Evolutionary conservation across 1,284 basidiomycete genomes (phyloP), one percentile per base, ranked within the genome.

Genomic region (Pyrrhoderma lamaoense): DNA sequence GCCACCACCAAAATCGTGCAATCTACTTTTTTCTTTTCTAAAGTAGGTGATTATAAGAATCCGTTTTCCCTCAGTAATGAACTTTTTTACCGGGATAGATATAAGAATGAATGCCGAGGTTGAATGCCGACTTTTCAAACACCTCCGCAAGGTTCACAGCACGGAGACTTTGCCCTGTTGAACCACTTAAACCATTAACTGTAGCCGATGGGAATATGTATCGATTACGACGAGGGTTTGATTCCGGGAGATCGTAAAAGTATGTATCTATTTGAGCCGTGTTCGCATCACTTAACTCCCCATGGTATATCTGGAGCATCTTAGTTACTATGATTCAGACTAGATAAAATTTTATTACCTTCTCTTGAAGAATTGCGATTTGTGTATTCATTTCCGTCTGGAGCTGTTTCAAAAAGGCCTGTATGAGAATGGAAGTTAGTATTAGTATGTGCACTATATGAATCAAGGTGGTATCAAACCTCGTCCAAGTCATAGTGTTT

Each of bases 221-320:
- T 22, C 67, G 68, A 63, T 92, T 96, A 13, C 95, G 72, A 21
- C 84, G 74, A 52, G 72, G 70, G 39, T 75, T 72, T 0, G 89
- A 82, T 0, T 76, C 77, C 0, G 92, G 87, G 2, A 93, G 75
- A 62, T 96, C 90, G 64, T 96, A 98, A 70, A 97, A 97, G 67
- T 85, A 90, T 3, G 75, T 85, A 9, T 80, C 68, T 45, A 93
- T 74, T 18, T 68, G 65, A 2, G 66, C 69, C 7, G 67, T 63
- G 50, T 79, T 71, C 1, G 72, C 71, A 42, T 90, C 84, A 2
- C 71, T 73, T 14, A 94, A 62, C 31, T 72, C 65, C 2, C 82
- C 79, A 43, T 68, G 65, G 63, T 89, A 87, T 13, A 93, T 67
- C 82, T 91, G 56, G 19, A 27, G 5, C 25, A 49, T 40, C 14